These are phyloP conservation scores for Epichloe coenophiala DNA, from an alignment of 2,329 filamentous ascomycete species.

Conservation along the genomic window DNA sequence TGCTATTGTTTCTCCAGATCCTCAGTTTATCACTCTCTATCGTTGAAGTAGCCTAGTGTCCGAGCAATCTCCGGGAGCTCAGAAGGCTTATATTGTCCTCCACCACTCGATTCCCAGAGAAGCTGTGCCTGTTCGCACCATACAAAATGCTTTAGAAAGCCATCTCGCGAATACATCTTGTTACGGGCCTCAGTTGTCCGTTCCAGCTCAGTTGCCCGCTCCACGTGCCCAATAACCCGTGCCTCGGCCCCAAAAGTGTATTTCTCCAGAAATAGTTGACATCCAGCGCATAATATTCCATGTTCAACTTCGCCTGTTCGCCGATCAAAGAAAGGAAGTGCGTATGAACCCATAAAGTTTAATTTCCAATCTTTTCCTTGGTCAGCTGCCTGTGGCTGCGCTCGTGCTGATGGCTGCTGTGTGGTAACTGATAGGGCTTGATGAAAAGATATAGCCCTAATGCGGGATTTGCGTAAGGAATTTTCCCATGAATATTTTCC, in stretches of 20 bases:
- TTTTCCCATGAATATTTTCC: background rate
- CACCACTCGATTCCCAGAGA: background rate
- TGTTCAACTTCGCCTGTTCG: background rate
- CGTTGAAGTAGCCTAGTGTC: background rate
- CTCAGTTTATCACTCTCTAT: background rate
- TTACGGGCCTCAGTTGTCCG: background rate
- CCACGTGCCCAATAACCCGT: too few relatives aligned
- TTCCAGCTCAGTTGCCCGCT: accelerated
- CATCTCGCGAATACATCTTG: background rate
- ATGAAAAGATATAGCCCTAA: background rate
- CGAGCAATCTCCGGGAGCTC: background rate
- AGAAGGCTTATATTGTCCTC: background rate
- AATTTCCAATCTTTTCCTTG: background rate
- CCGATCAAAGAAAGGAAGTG: background rate
- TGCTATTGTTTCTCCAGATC: too few relatives aligned
- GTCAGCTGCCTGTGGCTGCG: background rate
- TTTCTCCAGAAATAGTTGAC: background rate
- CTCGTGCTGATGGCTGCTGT: background rate
- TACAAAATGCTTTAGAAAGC: background rate
- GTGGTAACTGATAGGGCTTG: background rate
- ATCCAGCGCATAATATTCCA: background rate
- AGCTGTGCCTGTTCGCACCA: background rate
- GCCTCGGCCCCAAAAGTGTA: background rate
- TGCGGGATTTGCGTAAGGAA: background rate
- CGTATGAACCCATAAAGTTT: background rate